Conservation (phyloP, 2,329 filamentous ascomycete species). For the Diplodia seriata region DNA sequence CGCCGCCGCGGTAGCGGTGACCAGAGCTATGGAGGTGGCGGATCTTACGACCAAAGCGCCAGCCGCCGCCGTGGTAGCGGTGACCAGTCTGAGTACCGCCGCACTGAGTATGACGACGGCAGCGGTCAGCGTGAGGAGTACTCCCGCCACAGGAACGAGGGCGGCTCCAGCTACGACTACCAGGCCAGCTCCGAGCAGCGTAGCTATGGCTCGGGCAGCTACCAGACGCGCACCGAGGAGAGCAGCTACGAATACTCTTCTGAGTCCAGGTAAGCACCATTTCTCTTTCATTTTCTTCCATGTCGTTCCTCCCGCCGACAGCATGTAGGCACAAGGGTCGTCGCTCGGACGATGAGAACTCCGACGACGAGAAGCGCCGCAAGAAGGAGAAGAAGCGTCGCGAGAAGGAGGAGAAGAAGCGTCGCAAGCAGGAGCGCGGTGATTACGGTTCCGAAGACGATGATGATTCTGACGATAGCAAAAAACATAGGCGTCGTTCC, state of each 20-base stretch:
- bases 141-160: constrained; percentile 64
- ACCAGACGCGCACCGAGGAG: constrained; percentile 65
- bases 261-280: constrained; percentile 48
- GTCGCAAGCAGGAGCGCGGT: constrained; percentile 43
- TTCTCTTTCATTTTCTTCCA: neutral
- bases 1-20: constrained; percentile 53
- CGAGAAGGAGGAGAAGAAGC: constrained; percentile 53
- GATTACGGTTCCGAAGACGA: constrained; percentile 14
- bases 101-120: constrained; percentile 66
- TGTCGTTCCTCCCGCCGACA: constrained; percentile 7
- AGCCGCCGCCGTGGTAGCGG: constrained; percentile 52
- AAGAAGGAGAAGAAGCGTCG: constrained; percentile 47
- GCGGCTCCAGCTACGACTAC: constrained; percentile 61
- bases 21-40: constrained; percentile 44
- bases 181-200: constrained; percentile 65
- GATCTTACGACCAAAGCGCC: constrained; percentile 66
- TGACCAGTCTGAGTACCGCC: constrained; percentile 65
- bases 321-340: constrained; percentile 44
- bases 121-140: constrained; percentile 64
- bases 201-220: constrained; percentile 57
- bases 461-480: constrained; percentile 11
- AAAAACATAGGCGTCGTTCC: constrained; percentile 30
- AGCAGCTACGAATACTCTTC: constrained; percentile 50
- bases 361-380: constrained; percentile 39
- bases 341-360: constrained; percentile 41